These are phyloP conservation scores for Podila minutissima DNA, from an alignment of 192 early-diverging fungal species.

Conservation along the genomic window DNA sequence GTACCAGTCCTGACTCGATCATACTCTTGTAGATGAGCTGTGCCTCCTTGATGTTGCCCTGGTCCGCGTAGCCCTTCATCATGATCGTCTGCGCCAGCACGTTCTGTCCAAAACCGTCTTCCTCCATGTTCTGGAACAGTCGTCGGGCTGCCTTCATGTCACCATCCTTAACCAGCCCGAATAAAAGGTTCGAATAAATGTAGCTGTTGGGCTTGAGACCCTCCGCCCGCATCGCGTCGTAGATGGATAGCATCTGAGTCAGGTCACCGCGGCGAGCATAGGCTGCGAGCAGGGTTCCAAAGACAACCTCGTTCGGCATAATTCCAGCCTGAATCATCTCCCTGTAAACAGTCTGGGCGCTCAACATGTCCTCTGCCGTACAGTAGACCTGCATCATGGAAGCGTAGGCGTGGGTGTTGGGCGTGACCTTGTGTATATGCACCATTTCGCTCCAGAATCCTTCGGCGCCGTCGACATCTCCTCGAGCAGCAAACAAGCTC, in stretches of 20 bases:
- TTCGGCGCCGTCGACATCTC: constrained; percentile 41
- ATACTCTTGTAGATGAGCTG: constrained; percentile 55
- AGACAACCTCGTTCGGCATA: constrained; percentile 76
- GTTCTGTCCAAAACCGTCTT: constrained; percentile 40
- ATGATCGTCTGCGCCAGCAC: constrained; percentile 58
- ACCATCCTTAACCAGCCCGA: constrained; percentile 50
- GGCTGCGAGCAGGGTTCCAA: constrained; percentile 84
- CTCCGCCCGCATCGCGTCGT: constrained; percentile 53
- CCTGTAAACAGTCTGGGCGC: constrained; percentile 83
- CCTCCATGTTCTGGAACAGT: constrained; percentile 56
- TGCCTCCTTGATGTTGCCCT: constrained; percentile 39
- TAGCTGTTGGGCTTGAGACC: constrained; percentile 52
- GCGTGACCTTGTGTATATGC: constrained; percentile 28
- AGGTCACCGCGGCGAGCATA: constrained; percentile 64
- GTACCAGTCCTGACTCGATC: constrained; percentile 47
- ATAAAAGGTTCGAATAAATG: constrained; percentile 57
- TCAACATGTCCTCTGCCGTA: constrained; percentile 68
- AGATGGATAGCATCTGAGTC: constrained; percentile 54
- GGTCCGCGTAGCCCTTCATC: constrained; percentile 58
- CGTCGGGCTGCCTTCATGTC: constrained; percentile 48
- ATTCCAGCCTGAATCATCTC: constrained; percentile 80
- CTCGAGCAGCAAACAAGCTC: constrained; percentile 56
- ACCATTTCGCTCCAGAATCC: constrained; percentile 60
- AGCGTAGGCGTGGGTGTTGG: constrained; percentile 65
- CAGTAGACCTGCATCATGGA: constrained; percentile 84